Conservation (phyloP, 495 filamentous ascomycete genomes). For the Cercophora newfieldiana region DNA sequence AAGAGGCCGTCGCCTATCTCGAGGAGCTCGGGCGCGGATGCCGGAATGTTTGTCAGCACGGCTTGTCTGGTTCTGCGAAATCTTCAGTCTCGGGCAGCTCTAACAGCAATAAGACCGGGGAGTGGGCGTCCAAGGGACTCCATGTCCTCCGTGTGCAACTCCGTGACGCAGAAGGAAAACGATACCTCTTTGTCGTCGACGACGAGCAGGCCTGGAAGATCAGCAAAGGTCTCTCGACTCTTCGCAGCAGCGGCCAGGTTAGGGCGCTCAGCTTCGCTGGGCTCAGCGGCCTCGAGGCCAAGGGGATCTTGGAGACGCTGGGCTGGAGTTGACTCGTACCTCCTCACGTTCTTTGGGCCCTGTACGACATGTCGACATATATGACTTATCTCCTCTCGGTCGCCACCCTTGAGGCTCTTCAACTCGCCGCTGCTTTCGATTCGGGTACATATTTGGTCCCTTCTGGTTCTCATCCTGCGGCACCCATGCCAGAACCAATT, state of each 20-base stretch:
- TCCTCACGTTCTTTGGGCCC: conserved; percentile 9
- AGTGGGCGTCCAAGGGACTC: conserved; percentile 54
- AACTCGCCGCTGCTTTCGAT: conserved; percentile 1
- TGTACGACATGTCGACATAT: conserved; percentile 12
- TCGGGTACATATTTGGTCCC: conserved; percentile 15
- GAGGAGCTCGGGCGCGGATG: conserved; percentile 59
- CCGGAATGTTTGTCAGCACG: conserved; percentile 59
- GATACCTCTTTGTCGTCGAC: conserved; percentile 77
- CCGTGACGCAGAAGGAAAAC: conserved; percentile 79
- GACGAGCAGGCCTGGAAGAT: conserved; percentile 95
- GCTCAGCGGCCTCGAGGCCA: conserved; percentile 61
- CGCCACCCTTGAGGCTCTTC: neutral
- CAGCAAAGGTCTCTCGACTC: conserved; percentile 70
- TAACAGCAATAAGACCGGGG: conserved; percentile 46
- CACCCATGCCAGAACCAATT: neutral
- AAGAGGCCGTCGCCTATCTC: conserved; percentile 65
- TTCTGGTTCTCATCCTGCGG: neutral
- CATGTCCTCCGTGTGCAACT: conserved; percentile 82
- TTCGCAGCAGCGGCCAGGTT: conserved; percentile 70
- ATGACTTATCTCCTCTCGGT: neutral
- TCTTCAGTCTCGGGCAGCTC: conserved; percentile 36
- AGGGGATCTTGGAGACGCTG: conserved; percentile 58
- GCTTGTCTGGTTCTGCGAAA: conserved; percentile 24
- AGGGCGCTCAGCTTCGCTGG: conserved; percentile 64
- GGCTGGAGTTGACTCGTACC: conserved; percentile 45